A percentile compares a stretch with the other conserved stretches of the same genome.
phyloP scores from a whole-genome alignment of 2,329 filamentous ascomycete species.

The Mycosphaerella arachidis region DNA sequence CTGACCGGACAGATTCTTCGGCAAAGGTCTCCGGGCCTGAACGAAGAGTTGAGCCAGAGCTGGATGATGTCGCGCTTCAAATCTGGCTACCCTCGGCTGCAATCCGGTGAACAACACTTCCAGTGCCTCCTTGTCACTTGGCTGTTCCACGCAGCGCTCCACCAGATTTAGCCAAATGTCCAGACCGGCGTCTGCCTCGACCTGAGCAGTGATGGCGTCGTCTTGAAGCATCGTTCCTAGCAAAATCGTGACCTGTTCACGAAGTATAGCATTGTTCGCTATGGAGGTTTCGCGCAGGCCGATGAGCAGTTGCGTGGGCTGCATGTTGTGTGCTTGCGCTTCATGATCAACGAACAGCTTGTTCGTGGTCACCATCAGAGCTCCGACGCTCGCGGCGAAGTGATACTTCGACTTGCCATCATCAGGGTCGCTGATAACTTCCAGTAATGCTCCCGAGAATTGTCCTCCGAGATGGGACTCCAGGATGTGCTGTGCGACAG shows the following conservation, averaged over 20 bases:
- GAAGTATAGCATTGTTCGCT: conserved; percentile 17
- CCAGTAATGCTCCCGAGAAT: conserved; percentile 23
- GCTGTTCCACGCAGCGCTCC: conserved; percentile 9
- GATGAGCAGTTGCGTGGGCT: conserved; percentile 18
- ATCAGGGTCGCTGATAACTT: conserved; percentile 21
- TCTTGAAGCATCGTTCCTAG: conserved; percentile 16
- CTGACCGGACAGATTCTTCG: conserved; percentile 12
- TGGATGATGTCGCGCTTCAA: conserved; percentile 22
- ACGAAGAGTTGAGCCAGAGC: conserved; percentile 23
- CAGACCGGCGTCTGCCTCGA: conserved; percentile 15
- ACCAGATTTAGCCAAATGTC: conserved; percentile 16
- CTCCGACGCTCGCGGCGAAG: conserved; percentile 27
- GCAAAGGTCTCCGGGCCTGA: conserved; percentile 18
- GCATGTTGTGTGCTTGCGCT: conserved; percentile 9
- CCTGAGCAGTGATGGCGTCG: conserved; percentile 6
- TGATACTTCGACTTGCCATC: conserved; percentile 17
- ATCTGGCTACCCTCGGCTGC: conserved; percentile 7
- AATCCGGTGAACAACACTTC: conserved; percentile 15
- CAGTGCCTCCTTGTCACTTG: conserved; percentile 12
- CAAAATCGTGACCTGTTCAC: conserved; percentile 18
- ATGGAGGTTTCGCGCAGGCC: conserved; percentile 13
- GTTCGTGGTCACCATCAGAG: conserved; percentile 29
- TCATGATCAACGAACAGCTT: conserved; percentile 14
- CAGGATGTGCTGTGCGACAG: conserved; percentile 25
- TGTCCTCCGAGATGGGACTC: conserved; percentile 29